Evolutionary conservation across 202 grass and related monocot genomes (phyloP), one percentile per base, ranked within the genome.

Genomic region (Schoenoplectus tabernaemontani): DNA sequence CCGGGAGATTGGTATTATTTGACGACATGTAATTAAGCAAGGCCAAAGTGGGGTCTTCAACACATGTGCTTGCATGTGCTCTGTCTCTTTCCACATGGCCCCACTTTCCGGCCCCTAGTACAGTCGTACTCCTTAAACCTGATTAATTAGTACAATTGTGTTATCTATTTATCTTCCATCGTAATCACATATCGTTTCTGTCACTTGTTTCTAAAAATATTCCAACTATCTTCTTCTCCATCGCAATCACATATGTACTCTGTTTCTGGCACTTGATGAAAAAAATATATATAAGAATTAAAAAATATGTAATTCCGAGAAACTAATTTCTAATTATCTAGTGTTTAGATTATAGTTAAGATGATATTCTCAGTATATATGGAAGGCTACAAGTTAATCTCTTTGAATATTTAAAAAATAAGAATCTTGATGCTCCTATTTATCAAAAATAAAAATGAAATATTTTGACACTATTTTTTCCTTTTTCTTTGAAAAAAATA

Each of bases 31-130:
- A 69, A 56, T 34, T 75, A 75, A 39, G 51, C 54, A 62, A 73
- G 64, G 34, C 32, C 64, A 80, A 34, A 73, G 60, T 81, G 53
- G 77, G 83, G 83, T 20, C 24, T 80, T 80, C 53, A 60, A 61
- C 20, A 74, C 77, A 80, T 81, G 83, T 80, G 64, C 11, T 37
- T 30, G 77, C 83, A 85, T 85, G 83, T 85, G 77, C 64, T 26
- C 2, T 81, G 83, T 85, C 77, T 80, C 83, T 80, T 75, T 34
- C 47, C 34, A 84, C 51, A 76, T 26, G 68, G 70, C 15, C 70
- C 82, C 66, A 76, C 71, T 66, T 56, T 42, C 57, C 11, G 20
- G 51, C 41, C 54, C 58, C 70, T 66, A 20, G 5, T 61, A 41
- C 76, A 34, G 19, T 78, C 51, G 17, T 59, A 39, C 33, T 23